Base-by-base conservation (phyloP, 1,139 yeast genomes). In the Suhomyces panamericanus region DNA sequence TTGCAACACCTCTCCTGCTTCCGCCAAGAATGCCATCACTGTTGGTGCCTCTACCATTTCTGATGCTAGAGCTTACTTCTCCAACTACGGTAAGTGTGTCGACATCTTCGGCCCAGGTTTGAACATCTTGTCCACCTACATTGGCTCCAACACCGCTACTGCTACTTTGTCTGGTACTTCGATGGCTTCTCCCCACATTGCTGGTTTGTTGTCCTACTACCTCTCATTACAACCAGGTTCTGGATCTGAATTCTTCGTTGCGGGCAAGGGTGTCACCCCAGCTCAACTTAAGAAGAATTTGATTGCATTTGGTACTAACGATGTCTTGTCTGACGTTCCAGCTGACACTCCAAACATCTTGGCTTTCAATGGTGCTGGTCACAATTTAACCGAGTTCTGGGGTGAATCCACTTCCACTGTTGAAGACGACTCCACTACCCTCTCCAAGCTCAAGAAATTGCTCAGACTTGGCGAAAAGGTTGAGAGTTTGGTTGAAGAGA, bases 111-210 rank as follows among this genome's bases (percentile, higher is more conserved):
- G 89, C 29, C 95, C 95, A 26, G 95, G 95, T 62, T 78, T 85
- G 66, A 84, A 86, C 66, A 79, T 87, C 53, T 73, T 85, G 59
- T 85, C 93, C 28, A 86, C 95, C 44, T 93, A 90, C 73, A 90
- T 87, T 66, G 95, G 96, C 41, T 85, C 95, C 32, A 82, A 83
- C 54, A 67, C 78, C 47, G 90, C 95, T 39, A 85, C 96, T 54
- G 96, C 96, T 49, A 83, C 93, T 42, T 78, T 93, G 69, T 89
- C 97, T 33, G 99, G 99, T 71, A 93, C 99, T 16, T 93, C 99
- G 16, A 93, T 93, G 99, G 99, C 99, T 30, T 88, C 98, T 38
- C 99, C 99, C 43, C 98, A 93, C 65, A 86, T 93, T 64, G 86
- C 90, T 51, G 99, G 99, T 56, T 78, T 93, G 66, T 76, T 85